These are phyloP conservation scores for Cercospora janseana DNA, from an alignment of 2,329 filamentous ascomycete genomes.

Conservation along the genomic window DNA sequence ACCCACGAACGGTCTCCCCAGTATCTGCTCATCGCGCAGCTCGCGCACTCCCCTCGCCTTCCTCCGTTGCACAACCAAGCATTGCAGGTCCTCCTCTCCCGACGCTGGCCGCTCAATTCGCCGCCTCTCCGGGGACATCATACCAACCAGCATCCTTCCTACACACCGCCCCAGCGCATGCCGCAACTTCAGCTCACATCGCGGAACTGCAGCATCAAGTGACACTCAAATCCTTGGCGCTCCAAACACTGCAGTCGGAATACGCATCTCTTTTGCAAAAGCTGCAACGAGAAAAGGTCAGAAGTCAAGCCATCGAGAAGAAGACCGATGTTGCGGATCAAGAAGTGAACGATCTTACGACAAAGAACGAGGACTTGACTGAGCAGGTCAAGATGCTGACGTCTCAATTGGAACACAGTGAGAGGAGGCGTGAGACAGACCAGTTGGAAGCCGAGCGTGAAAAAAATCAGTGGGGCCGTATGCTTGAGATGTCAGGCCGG, in stretches of 20 bases:
- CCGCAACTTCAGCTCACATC: constrained; percentile 40
- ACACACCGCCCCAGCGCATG: constrained; percentile 29
- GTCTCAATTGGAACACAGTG: constrained; percentile 49
- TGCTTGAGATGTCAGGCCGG: constrained; percentile 51
- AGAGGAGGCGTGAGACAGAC: constrained; percentile 49
- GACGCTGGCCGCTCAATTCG: constrained; percentile 20
- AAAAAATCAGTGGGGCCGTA: constrained; percentile 51
- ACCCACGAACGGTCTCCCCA: constrained; percentile 28
- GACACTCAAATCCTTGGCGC: constrained; percentile 52
- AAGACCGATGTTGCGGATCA: constrained; percentile 52
- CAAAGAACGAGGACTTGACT: constrained; percentile 52
- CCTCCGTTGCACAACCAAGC: constrained; percentile 27
- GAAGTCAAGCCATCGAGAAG: constrained; percentile 51
- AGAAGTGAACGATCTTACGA: constrained; percentile 53
- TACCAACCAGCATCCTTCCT: constrained; percentile 28
- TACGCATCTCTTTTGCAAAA: constrained; percentile 54
- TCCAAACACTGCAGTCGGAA: constrained; percentile 55
- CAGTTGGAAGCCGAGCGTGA: constrained; percentile 44
- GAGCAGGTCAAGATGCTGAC: constrained; percentile 51
- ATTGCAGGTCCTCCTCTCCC: constrained; percentile 22
- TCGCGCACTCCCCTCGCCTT: constrained; percentile 31
- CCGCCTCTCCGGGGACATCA: constrained; percentile 29
- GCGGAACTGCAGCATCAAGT: constrained; percentile 56
- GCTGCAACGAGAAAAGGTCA: constrained; percentile 51
- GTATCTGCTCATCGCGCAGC: constrained; percentile 11